Conservation (phyloP, 208 protist genomes). For the Acanthamoeba rhysodes region DNA sequence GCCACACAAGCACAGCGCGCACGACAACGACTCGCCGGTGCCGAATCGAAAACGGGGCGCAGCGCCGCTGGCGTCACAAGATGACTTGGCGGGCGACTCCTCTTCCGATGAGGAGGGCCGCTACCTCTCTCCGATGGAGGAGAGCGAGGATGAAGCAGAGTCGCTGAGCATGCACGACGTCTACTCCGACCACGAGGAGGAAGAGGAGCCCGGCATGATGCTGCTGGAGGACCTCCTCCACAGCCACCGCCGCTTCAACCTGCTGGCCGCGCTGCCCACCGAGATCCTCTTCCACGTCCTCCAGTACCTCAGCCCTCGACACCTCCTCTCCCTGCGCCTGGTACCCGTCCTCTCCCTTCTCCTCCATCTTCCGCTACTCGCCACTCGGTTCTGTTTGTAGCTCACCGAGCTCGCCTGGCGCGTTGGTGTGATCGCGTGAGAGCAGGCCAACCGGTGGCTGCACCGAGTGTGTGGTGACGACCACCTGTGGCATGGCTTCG, state of each 20-base stretch:
- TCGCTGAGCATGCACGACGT: background rate
- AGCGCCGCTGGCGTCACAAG: background rate
- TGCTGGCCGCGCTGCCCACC: constrained; percentile 4
- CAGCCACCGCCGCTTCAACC: background rate
- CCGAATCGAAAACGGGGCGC: background rate
- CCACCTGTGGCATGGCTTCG: constrained; percentile 29
- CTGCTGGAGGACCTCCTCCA: background rate
- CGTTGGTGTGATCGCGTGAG: background rate
- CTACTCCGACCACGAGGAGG: background rate
- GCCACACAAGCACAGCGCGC: background rate
- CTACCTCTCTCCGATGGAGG: constrained; percentile 9
- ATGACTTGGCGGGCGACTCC: background rate
- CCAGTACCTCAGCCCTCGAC: background rate
- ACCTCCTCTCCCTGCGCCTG: constrained; percentile 33
- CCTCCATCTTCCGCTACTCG: background rate
- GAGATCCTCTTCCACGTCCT: constrained; percentile 22
- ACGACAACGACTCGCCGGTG: background rate
- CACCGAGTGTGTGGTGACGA: background rate
- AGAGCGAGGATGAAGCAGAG: constrained; percentile 10
- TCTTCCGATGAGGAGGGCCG: background rate
- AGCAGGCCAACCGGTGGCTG: background rate
- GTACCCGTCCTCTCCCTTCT: background rate
- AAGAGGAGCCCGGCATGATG: background rate
- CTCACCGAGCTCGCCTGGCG: background rate
- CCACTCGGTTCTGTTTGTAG: background rate